Evolutionary conservation across 2,329 filamentous ascomycete genomes (phyloP).

Genomic region (Triangularia setosa): DNA sequence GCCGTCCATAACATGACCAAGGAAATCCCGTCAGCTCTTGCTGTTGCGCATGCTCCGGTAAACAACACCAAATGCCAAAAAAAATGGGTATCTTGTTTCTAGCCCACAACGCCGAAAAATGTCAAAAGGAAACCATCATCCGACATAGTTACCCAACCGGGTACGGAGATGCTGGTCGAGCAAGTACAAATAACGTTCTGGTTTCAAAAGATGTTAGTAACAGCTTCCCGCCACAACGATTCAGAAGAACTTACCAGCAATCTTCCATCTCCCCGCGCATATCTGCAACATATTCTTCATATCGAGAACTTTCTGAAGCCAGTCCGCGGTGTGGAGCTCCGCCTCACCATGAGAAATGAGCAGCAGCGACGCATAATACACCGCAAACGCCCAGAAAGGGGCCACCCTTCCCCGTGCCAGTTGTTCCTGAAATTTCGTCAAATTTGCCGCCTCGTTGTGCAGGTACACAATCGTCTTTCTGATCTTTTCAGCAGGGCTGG

Average conservation of each 20-base stretch:
- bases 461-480: constrained; percentile 25
- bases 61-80: neutral
- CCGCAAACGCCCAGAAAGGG: constrained; percentile 26
- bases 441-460: constrained; percentile 22
- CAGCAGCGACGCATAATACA: constrained; percentile 27
- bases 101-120: neutral
- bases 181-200: constrained; percentile 20
- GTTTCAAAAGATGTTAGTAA: neutral
- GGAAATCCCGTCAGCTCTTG: neutral
- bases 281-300: constrained; percentile 24
- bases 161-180: constrained; percentile 18
- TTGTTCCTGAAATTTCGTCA: constrained; percentile 9
- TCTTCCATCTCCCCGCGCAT: constrained; percentile 27
- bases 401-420: constrained; percentile 19
- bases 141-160: neutral
- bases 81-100: neutral
- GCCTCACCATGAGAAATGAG: constrained; percentile 27
- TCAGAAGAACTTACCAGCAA: constrained; percentile 25
- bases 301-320: constrained; percentile 25
- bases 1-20: neutral
- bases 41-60: neutral
- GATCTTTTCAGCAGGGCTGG: constrained; percentile 21
- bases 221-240: neutral
- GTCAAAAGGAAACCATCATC: neutral
- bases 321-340: constrained; percentile 23